Base-by-base conservation (phyloP, 108 stramenopile species). In the Chaetoceros tenuissimus region DNA sequence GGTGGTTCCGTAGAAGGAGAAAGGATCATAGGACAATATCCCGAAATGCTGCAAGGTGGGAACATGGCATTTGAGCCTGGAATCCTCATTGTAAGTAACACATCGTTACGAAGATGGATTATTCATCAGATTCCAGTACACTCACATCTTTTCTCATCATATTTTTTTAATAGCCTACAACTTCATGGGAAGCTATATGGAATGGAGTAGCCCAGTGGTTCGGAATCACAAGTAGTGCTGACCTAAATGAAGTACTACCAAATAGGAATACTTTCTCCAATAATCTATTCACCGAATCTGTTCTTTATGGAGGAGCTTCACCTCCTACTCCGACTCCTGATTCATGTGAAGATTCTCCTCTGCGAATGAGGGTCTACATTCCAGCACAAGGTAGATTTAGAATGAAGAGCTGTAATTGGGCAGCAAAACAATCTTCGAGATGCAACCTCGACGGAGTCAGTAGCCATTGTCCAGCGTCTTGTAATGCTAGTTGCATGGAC, bases 201-300 rank as follows among this genome's bases (percentile, higher is more conserved):
- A 73, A 71, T 46, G 72, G 60, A 17, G 46, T 82, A 8, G 64
- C 66, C 43, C 68, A 76, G 55, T 82, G 81, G 81, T 67, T 81
- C 59, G 79, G 79, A 26, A 57, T 75, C 10, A 46, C 7, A 22
- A 43, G 56, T 24, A 63, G 51, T 16, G 28, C 25, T 3, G 73
- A 68, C 24, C 52, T 79, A n/a, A 62, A 65, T 50, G 20, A 63
- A 0, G 52, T 44, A 10, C 18, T 63, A 8, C 62, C 62, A 0
- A 63, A 63, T 40, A 10, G 44, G 25, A 29, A 48, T 1, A 28
- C 1, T 21, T 60, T 60, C 13, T n/a, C n/a, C n/a, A 5, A 5
- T 13, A 40, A 40, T 40, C 34, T 40, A 10, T 40, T 40, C 13
- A 10, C 34, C 5, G 13, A 13, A 13, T 40, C 34, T 13, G 13